Percentiles rank a stretch among this genome's conserved stretches.
Conservation (phyloP, 2,329 filamentous ascomycete genomes). For the Dissoconium aciculare region DNA sequence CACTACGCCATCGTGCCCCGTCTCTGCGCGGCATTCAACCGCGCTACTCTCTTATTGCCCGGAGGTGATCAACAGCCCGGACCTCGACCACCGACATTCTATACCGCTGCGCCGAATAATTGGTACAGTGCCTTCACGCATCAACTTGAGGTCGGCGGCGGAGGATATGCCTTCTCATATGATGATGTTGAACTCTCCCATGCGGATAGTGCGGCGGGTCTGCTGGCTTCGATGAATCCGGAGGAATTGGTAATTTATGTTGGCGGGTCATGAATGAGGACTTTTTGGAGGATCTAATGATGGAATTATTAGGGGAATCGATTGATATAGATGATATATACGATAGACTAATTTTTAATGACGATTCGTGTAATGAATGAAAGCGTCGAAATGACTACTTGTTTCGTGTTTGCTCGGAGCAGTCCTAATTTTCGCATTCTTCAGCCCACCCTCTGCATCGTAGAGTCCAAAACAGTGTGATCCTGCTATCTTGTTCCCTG, state of each 20-base stretch:
- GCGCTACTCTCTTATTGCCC: slow-evolving; percentile 46
- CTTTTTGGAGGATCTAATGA: too few relatives aligned
- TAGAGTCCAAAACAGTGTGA: too few relatives aligned
- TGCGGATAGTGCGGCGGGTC: slow-evolving; percentile 36
- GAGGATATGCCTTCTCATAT: slow-evolving; percentile 53
- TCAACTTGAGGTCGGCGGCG: slow-evolving; percentile 41
- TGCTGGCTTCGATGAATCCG: slow-evolving; percentile 31
- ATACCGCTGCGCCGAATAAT: slow-evolving; percentile 28
- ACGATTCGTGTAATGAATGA: too few relatives aligned
- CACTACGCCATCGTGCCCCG: slow-evolving; percentile 50
- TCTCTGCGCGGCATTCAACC: slow-evolving; percentile 59
- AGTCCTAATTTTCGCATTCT: too few relatives aligned
- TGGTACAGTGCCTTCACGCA: slow-evolving; percentile 49
- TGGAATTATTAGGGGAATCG: too few relatives aligned
- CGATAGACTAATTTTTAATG: too few relatives aligned
- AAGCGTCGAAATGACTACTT: too few relatives aligned
- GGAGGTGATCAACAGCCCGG: slow-evolving; percentile 36
- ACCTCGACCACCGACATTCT: slow-evolving; percentile 20
- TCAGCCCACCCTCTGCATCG: too few relatives aligned
- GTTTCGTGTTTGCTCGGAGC: too few relatives aligned
- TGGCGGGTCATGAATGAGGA: slow-evolving; percentile 27
- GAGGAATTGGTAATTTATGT: slow-evolving; percentile 32
- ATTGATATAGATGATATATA: too few relatives aligned
- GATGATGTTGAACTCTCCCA: slow-evolving; percentile 44
- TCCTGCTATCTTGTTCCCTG: too few relatives aligned